Evolutionary conservation across 2,329 filamentous ascomycete species (phyloP).

Genomic region (Ceratocystis destructans): DNA sequence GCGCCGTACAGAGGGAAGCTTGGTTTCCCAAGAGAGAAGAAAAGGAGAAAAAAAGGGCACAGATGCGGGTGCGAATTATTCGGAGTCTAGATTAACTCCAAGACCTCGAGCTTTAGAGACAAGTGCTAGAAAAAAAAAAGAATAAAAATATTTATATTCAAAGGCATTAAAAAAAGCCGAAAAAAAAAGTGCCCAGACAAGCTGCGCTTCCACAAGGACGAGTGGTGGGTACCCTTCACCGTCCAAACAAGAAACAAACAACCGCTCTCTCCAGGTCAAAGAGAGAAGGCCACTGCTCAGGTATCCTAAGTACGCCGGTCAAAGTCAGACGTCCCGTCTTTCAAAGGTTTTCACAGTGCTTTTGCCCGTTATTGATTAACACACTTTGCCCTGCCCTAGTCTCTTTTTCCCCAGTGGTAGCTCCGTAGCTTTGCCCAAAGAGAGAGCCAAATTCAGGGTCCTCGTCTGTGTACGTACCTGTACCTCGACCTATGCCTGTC

Average conservation of each 20-base stretch:
- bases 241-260: constrained; percentile 3
- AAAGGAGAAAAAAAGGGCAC: not conserved
- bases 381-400: too few species aligned
- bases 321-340: not conserved
- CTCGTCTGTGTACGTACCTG: too few species aligned
- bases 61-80: not conserved
- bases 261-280: too few species aligned
- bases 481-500: too few species aligned
- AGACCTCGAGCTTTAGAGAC: not conserved
- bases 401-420: too few species aligned
- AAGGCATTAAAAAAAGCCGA: not conserved
- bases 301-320: not conserved
- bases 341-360: not conserved
- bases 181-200: not conserved
- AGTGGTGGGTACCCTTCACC: not conserved
- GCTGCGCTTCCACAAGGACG: not conserved
- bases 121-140: not conserved
- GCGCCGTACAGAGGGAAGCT: not conserved
- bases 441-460: too few species aligned
- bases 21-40: not conserved
- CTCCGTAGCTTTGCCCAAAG: too few species aligned
- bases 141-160: not conserved
- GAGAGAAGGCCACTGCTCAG: not conserved
- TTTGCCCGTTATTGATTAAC: too few species aligned
- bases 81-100: not conserved